Evolutionary conservation across 257 asterid genomes (phyloP).

Genomic region (Linderniella brevidens): DNA sequence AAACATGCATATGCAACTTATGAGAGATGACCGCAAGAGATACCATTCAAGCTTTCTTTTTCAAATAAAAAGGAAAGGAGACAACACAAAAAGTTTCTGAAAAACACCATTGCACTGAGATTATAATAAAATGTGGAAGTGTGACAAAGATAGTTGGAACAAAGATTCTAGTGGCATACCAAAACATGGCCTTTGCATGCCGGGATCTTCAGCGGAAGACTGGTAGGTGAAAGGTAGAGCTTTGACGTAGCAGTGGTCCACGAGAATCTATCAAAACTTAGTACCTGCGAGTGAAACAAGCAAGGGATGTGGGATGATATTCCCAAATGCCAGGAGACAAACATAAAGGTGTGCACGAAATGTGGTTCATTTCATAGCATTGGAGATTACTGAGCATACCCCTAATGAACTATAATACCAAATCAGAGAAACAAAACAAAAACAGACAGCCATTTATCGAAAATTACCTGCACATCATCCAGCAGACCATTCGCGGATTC

Average conservation of each 20-base stretch:
- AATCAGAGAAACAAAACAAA: neutral
- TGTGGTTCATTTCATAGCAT: too few species aligned
- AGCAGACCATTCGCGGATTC: constrained; percentile 70
- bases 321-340: too few species aligned
- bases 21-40: too few species aligned
- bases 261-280: constrained; percentile 66
- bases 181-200: constrained; percentile 97
- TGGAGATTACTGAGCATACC: neutral
- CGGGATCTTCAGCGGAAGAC: constrained; percentile 79
- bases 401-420: neutral
- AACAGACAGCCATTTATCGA: neutral
- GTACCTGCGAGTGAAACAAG: constrained; percentile 34
- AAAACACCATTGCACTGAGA: too few species aligned
- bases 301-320: constrained; percentile 2
- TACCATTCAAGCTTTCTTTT: too few species aligned
- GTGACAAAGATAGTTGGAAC: too few species aligned
- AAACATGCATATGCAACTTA: too few species aligned
- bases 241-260: constrained; percentile 82
- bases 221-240: constrained; percentile 80
- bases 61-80: too few species aligned
- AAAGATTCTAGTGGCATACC: constrained; percentile 27
- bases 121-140: too few species aligned
- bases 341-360: too few species aligned
- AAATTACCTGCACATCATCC: constrained; percentile 96
- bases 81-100: too few species aligned